These are phyloP conservation scores for Durio zibethinus DNA, from an alignment of 345 rosid species.

Conservation along the genomic window DNA sequence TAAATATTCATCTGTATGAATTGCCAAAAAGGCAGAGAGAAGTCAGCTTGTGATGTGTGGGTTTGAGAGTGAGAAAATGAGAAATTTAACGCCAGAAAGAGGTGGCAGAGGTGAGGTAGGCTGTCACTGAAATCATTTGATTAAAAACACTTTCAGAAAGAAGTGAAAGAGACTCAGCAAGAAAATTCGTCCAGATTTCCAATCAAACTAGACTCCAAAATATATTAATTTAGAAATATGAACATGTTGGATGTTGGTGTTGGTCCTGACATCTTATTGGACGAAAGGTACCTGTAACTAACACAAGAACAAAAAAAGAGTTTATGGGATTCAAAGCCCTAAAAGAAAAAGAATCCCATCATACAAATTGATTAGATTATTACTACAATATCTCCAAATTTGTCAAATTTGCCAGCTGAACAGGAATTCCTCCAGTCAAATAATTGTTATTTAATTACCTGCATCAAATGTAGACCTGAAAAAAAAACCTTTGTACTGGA, in stretches of 20 bases:
- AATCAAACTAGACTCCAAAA: conserved; percentile 37
- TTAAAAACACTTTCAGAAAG: background rate
- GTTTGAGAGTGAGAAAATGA: background rate
- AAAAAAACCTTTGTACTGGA: background rate
- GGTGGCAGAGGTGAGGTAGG: background rate
- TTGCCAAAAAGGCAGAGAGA: background rate
- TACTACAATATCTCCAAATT: conserved; percentile 79
- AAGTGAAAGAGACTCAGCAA: background rate
- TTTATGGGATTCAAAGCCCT: background rate
- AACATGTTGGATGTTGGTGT: conserved; percentile 73
- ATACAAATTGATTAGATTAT: background rate
- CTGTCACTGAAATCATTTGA: background rate
- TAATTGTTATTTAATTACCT: conserved; percentile 89
- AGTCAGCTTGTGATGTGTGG: background rate
- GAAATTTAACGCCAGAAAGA: background rate
- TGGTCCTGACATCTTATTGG: conserved; percentile 76
- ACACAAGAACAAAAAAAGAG: conserved; percentile 12
- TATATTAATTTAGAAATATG: conserved; percentile 71
- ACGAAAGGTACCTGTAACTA: conserved; percentile 66
- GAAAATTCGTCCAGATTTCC: background rate
- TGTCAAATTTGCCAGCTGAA: conserved; percentile 84
- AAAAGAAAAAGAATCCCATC: background rate
- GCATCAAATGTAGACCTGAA: conserved; percentile 11
- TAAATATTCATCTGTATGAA: background rate
- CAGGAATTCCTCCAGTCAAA: conserved; percentile 90